These are phyloP conservation scores for Trichoderma breve DNA, from an alignment of 2,329 filamentous ascomycete species.

Conservation along the genomic window DNA sequence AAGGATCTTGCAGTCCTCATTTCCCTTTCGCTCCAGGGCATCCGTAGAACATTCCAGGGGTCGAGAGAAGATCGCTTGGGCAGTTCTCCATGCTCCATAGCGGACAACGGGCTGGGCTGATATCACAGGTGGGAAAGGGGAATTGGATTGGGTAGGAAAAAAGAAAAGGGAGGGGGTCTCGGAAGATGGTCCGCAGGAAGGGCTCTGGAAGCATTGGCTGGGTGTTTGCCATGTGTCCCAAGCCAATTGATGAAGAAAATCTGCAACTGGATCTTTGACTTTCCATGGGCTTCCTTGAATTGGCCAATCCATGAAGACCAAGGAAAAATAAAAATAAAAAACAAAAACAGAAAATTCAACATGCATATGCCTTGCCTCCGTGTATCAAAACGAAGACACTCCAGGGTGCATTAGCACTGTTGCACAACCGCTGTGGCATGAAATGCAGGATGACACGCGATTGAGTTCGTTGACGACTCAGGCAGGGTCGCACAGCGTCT, in stretches of 20 bases:
- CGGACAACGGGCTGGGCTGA: not conserved
- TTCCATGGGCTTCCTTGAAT: not conserved
- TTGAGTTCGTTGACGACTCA: constrained; percentile 13
- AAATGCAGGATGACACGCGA: not conserved
- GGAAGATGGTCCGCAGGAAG: constrained; percentile 9
- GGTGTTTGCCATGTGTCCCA: constrained; percentile 10
- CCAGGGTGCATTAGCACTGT: not conserved
- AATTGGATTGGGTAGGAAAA: not conserved
- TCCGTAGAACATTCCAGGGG: constrained; percentile 17
- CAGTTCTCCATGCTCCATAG: not conserved
- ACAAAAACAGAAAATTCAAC: not conserved
- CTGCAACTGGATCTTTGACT: not conserved
- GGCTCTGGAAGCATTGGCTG: not conserved
- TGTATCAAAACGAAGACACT: not conserved
- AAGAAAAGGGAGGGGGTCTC: constrained; percentile 12
- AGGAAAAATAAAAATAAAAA: not conserved
- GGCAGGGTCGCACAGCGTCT: constrained; percentile 8
- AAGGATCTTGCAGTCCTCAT: constrained; percentile 1
- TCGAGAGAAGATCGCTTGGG: constrained; percentile 5
- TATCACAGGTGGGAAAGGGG: constrained; percentile 1
- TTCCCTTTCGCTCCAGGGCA: constrained; percentile 1
- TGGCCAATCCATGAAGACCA: not conserved
- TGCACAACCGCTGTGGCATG: constrained; percentile 10
- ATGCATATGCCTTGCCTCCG: not conserved
- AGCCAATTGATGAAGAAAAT: constrained; percentile 17